phyloP scores from a whole-genome alignment of 2,329 filamentous ascomycete species.

The Penicillium sp. region DNA sequence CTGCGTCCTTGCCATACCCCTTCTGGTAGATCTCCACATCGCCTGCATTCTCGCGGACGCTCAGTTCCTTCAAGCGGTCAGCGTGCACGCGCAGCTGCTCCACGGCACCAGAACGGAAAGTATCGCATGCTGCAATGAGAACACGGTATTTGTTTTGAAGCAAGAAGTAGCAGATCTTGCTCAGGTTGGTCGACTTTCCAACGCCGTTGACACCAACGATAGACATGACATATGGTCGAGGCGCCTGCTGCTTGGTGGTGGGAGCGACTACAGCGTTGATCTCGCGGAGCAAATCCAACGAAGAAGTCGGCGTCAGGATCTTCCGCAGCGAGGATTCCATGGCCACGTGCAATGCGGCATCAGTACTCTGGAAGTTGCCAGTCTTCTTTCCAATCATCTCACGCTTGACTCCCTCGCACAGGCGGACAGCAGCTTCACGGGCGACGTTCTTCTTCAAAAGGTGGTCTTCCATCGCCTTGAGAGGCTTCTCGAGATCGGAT shows the following conservation, averaged over 20 bases:
- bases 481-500: conserved; percentile 82
- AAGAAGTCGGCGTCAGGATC: conserved; percentile 93
- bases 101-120: conserved; percentile 93
- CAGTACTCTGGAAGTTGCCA: conserved; percentile 83
- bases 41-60: conserved; percentile 73
- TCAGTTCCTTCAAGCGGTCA: conserved; percentile 85
- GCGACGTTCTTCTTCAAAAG: conserved; percentile 94
- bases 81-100: conserved; percentile 96
- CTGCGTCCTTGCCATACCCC: conserved; percentile 96
- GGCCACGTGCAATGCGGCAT: conserved; percentile 75
- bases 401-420: conserved; percentile 87
- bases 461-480: conserved; percentile 96
- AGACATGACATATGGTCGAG: conserved; percentile 91
- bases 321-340: conserved; percentile 92
- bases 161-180: conserved; percentile 97
- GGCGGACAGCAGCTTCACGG: conserved; percentile 82
- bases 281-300: conserved; percentile 88
- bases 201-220: conserved; percentile 98
- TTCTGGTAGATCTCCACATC: conserved; percentile 91
- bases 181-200: conserved; percentile 95
- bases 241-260: conserved; percentile 59
- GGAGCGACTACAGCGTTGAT: conserved; percentile 76
- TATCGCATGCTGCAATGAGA: conserved; percentile 90
- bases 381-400: conserved; percentile 90
- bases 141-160: conserved; percentile 97